Conservation (phyloP, 352 stramenopile genomes). For the Phytophthora macrochlamydospora region DNA sequence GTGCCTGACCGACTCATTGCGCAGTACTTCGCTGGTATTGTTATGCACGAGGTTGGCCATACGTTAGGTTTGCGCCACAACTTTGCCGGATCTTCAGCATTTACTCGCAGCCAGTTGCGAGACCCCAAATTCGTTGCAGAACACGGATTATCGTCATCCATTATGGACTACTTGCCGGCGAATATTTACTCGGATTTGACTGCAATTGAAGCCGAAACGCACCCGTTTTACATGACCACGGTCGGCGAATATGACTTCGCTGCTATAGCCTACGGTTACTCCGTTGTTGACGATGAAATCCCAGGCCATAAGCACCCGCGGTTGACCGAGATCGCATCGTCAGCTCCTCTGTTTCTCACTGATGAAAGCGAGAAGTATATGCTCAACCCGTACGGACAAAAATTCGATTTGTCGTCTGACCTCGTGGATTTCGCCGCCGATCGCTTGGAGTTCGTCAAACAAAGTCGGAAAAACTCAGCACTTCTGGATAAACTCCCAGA, state of each 20-base stretch:
- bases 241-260: conserved; percentile 82
- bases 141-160: conserved; percentile 62
- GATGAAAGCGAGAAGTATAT: conserved; percentile 54
- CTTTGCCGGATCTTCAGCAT: conserved; percentile 66
- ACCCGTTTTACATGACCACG: conserved; percentile 71
- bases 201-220: conserved; percentile 29
- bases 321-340: conserved; percentile 48
- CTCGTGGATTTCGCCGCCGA: conserved; percentile 62
- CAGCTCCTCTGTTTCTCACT: conserved; percentile 62
- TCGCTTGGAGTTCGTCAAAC: conserved; percentile 53
- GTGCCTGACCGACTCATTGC: conserved; percentile 66
- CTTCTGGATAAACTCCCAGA: conserved; percentile 47
- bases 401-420: conserved; percentile 66
- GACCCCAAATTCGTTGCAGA: conserved; percentile 52
- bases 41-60: conserved; percentile 91
- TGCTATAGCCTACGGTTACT: conserved; percentile 89
- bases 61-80: conserved; percentile 89
- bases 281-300: conserved; percentile 43
- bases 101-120: conserved; percentile 61
- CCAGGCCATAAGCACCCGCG: conserved; percentile 48
- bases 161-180: conserved; percentile 89
- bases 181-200: conserved; percentile 85
- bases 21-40: conserved; percentile 73
- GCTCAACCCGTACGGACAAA: conserved; percentile 57
- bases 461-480: conserved; percentile 35